These are phyloP conservation scores for Pseudophaeomoniella oleicola DNA, from an alignment of 2,329 filamentous ascomycete genomes.

Conservation along the genomic window DNA sequence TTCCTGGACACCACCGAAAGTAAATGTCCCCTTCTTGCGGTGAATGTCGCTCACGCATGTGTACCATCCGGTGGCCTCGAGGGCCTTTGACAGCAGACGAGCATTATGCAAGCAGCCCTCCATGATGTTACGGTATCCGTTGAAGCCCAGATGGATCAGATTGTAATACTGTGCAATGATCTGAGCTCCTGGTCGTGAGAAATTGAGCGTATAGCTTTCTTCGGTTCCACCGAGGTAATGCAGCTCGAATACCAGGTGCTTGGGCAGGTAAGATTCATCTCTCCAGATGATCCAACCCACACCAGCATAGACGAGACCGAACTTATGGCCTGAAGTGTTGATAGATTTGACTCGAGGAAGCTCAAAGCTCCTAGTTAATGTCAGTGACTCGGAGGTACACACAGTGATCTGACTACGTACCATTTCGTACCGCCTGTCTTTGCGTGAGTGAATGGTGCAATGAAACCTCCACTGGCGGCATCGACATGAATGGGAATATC, in stretches of 20 bases:
- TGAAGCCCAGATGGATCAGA: slow-evolving; percentile 53
- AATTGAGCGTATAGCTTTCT: slow-evolving; percentile 49
- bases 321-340: slow-evolving; percentile 39
- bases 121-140: slow-evolving; percentile 43
- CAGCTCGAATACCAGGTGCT: slow-evolving; percentile 55
- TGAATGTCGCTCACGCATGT: slow-evolving; percentile 52
- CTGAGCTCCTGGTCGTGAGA: slow-evolving; percentile 55
- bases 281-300: slow-evolving; percentile 60
- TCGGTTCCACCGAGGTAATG: slow-evolving; percentile 44
- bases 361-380: slow-evolving; percentile 22
- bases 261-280: slow-evolving; percentile 48
- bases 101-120: slow-evolving; percentile 49
- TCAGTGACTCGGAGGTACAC: slow-evolving; percentile 1
- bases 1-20: slow-evolving; percentile 26
- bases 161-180: slow-evolving; percentile 62
- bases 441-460: slow-evolving; percentile 26
- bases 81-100: slow-evolving; percentile 44
- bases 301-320: slow-evolving; percentile 47
- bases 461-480: slow-evolving; percentile 25
- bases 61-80: slow-evolving; percentile 55
- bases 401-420: slow-evolving; percentile 16
- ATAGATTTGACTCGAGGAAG: slow-evolving; percentile 34
- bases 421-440: slow-evolving; percentile 38
- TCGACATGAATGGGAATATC: slow-evolving; percentile 49
- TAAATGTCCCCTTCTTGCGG: slow-evolving; percentile 34